These are phyloP conservation scores for Leccinum rimulosum DNA, from an alignment of 768 basidiomycete species.

Conservation along the genomic window DNA sequence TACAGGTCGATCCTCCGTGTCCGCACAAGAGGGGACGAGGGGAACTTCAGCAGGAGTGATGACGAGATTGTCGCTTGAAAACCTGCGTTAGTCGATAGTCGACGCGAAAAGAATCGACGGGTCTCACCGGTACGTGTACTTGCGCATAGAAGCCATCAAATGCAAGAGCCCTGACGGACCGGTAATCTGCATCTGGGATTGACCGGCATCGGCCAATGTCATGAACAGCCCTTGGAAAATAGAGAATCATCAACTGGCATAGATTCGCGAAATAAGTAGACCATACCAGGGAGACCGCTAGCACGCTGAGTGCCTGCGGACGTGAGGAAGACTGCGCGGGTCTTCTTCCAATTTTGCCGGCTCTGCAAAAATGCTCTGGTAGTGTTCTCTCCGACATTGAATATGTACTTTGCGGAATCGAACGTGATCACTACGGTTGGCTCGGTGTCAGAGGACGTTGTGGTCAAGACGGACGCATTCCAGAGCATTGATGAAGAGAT, in stretches of 20 bases:
- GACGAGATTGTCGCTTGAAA: slow-evolving; percentile 47
- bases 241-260: neutral
- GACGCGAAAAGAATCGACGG: neutral
- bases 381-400: slow-evolving; percentile 84
- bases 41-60: slow-evolving; percentile 47
- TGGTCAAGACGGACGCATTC: slow-evolving; percentile 58
- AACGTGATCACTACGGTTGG: slow-evolving; percentile 75
- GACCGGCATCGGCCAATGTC: slow-evolving; percentile 72
- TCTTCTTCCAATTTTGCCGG: slow-evolving; percentile 60
- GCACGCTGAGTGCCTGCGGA: slow-evolving; percentile 58
- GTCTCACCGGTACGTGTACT: slow-evolving; percentile 61
- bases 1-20: slow-evolving; percentile 38
- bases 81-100: neutral
- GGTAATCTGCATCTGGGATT: slow-evolving; percentile 53
- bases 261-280: neutral
- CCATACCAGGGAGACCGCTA: slow-evolving; percentile 72
- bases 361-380: slow-evolving; percentile 73
- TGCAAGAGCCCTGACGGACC: slow-evolving; percentile 78
- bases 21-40: slow-evolving; percentile 17
- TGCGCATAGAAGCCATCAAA: slow-evolving; percentile 66
- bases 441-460: slow-evolving; percentile 73
- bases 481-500: slow-evolving; percentile 46
- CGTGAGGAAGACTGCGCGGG: slow-evolving; percentile 71
- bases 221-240: slow-evolving; percentile 61
- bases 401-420: slow-evolving; percentile 78